Evolutionary conservation across 176 grass and related monocot species (phyloP).

Genomic region (Eleusine indica): DNA sequence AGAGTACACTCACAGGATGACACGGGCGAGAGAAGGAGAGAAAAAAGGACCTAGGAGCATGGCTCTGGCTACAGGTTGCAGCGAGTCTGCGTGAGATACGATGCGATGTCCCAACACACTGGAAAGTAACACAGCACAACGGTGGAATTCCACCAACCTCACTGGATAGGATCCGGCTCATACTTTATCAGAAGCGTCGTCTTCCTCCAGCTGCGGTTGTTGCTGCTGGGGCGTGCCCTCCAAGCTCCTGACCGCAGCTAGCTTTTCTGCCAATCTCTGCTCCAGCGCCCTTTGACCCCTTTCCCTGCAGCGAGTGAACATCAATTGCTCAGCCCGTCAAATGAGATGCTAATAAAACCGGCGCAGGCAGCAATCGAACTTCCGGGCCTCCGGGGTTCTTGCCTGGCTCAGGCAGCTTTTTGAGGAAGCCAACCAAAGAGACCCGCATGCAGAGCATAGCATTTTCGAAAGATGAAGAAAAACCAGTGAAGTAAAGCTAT

Average conservation of each 20-base stretch:
- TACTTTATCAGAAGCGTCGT: slow-evolving; percentile 66
- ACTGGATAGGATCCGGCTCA: slow-evolving; percentile 14
- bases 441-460: background rate
- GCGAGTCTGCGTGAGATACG: background rate
- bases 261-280: slow-evolving; percentile 72
- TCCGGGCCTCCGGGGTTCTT: no score
- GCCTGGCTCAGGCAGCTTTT: no score
- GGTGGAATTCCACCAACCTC: slow-evolving; percentile 19
- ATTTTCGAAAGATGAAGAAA: background rate
- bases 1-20: background rate
- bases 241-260: slow-evolving; percentile 27
- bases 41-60: background rate
- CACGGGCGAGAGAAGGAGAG: background rate
- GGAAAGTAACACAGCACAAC: background rate
- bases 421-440: no score
- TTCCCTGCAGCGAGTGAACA: slow-evolving; percentile 55
- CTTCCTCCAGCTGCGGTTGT: slow-evolving; percentile 8
- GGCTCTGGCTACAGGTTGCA: background rate
- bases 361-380: no score
- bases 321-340: background rate
- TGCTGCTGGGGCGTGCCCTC: slow-evolving; percentile 24
- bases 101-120: background rate
- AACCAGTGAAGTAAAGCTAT: background rate
- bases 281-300: slow-evolving; percentile 82
- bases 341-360: background rate